phyloP scores from a whole-genome alignment of 257 asterid genomes.

The Mentha longifolia region DNA sequence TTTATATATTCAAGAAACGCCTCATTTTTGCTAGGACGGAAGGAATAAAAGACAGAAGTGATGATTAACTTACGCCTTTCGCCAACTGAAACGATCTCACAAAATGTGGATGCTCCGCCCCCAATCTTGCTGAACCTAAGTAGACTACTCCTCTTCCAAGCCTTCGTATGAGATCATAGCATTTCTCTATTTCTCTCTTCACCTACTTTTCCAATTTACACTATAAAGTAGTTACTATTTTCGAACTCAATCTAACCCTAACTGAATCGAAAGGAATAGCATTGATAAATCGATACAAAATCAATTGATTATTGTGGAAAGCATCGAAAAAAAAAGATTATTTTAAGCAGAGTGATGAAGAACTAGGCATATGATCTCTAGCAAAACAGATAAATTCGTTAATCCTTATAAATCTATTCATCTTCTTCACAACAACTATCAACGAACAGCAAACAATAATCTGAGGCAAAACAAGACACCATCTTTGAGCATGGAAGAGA shows the following conservation, averaged over 20 bases:
- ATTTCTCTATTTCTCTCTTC: slow-evolving; percentile 77
- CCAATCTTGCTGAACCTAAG: slow-evolving; percentile 92
- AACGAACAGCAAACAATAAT: neutral
- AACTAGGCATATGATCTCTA: neutral
- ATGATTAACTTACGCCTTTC: slow-evolving; percentile 53
- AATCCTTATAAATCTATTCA: too few relatives aligned
- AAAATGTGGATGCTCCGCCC: slow-evolving; percentile 72
- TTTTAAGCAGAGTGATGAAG: neutral
- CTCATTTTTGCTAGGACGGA: too few relatives aligned
- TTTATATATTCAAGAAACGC: too few relatives aligned
- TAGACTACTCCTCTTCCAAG: slow-evolving; percentile 94
- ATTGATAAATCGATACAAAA: neutral
- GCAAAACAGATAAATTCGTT: neutral
- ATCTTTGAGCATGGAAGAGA: neutral
- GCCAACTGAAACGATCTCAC: slow-evolving; percentile 61
- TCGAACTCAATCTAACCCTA: neutral
- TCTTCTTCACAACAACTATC: neutral
- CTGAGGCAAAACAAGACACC: neutral
- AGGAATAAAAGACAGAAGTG: neutral
- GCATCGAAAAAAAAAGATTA: neutral
- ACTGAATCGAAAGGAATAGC: neutral
- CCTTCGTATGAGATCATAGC: slow-evolving; percentile 78
- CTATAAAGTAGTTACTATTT: neutral
- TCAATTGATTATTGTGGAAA: neutral
- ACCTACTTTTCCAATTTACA: slow-evolving; percentile 49